Percentiles rank a stretch among this genome's conserved stretches.
Conservation (phyloP, 1,284 basidiomycete species). For the Waitea zeae region DNA sequence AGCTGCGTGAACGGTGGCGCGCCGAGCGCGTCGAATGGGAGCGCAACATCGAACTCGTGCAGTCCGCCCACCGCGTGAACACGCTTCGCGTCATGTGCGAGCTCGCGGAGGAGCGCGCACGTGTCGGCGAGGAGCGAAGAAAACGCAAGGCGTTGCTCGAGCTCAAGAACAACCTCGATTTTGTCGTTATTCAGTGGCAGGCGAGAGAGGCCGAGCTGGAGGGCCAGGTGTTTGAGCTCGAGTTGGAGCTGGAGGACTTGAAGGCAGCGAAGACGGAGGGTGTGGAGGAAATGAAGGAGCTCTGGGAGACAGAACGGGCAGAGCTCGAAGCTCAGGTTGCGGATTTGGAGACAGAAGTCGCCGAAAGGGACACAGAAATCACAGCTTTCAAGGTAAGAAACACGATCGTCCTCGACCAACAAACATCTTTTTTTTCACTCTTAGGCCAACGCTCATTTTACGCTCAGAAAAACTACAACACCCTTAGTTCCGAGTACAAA, state of each 20-base stretch:
- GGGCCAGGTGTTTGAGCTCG: conserved; percentile 32
- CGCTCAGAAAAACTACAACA: conserved; percentile 17
- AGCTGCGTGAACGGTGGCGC: conserved; percentile 28
- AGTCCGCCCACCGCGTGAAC: conserved; percentile 43
- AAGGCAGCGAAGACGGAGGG: conserved; percentile 15
- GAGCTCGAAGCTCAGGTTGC: conserved; percentile 7
- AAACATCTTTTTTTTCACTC: no score
- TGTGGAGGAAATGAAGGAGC: conserved; percentile 13
- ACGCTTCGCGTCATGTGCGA: conserved; percentile 34
- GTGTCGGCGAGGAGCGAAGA: no score
- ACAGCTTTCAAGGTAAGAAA: no score
- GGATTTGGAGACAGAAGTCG: conserved; percentile 17
- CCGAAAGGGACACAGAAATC: no score
- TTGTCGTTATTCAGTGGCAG: no score
- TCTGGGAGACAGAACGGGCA: conserved; percentile 8
- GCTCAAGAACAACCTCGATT: no score
- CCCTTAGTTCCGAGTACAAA: conserved; percentile 27
- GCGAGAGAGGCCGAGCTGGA: conserved; percentile 33
- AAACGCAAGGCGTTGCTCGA: no score
- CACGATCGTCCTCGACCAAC: no score
- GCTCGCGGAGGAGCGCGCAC: conserved; percentile 29
- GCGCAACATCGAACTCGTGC: conserved; percentile 39
- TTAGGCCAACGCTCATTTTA: no score
- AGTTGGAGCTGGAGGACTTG: conserved; percentile 39
- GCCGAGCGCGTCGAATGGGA: conserved; percentile 38